Evolutionary conservation across 495 filamentous ascomycete genomes (phyloP).

Genomic region (Echria macrotheca): DNA sequence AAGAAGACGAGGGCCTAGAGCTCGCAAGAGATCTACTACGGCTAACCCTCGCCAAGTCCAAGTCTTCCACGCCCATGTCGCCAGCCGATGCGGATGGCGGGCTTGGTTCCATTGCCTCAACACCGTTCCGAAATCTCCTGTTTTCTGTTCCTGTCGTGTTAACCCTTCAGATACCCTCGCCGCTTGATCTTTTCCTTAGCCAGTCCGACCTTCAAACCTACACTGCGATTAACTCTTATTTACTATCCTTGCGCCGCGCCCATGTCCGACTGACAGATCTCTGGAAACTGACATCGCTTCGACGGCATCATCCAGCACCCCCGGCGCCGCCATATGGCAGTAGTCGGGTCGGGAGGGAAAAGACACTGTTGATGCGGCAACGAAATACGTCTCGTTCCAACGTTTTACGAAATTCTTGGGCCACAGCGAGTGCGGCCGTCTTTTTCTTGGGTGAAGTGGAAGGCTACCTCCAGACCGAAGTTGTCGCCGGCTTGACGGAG

Average conservation of each 20-base stretch:
- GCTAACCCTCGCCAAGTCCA: constrained; percentile 52
- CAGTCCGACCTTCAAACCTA: constrained; percentile 69
- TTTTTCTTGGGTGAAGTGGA: constrained; percentile 85
- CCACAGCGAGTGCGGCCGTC: constrained; percentile 71
- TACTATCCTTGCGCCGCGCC: constrained; percentile 74
- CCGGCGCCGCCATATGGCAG: constrained; percentile 59
- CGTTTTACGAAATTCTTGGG: constrained; percentile 77
- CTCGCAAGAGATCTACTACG: constrained; percentile 71
- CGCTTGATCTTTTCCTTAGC: constrained; percentile 81
- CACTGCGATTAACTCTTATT: constrained; percentile 77
- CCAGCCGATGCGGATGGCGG: constrained; percentile 14
- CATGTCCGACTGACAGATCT: constrained; percentile 75
- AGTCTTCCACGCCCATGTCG: constrained; percentile 25
- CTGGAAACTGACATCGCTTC: constrained; percentile 75
- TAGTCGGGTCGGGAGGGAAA: constrained; percentile 49
- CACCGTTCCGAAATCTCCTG: constrained; percentile 71
- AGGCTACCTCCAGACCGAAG: constrained; percentile 83
- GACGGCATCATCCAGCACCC: constrained; percentile 68
- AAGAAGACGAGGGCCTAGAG: constrained; percentile 74
- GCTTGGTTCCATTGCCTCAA: constrained; percentile 32
- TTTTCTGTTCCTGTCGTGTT: constrained; percentile 71
- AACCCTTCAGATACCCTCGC: constrained; percentile 67
- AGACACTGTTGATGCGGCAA: constrained; percentile 50
- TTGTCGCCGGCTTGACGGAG: constrained; percentile 71
- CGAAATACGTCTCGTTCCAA: constrained; percentile 52